These are phyloP conservation scores for Ensete ventricosum DNA, from an alignment of 176 grass and related monocot species.

Conservation along the genomic window DNA sequence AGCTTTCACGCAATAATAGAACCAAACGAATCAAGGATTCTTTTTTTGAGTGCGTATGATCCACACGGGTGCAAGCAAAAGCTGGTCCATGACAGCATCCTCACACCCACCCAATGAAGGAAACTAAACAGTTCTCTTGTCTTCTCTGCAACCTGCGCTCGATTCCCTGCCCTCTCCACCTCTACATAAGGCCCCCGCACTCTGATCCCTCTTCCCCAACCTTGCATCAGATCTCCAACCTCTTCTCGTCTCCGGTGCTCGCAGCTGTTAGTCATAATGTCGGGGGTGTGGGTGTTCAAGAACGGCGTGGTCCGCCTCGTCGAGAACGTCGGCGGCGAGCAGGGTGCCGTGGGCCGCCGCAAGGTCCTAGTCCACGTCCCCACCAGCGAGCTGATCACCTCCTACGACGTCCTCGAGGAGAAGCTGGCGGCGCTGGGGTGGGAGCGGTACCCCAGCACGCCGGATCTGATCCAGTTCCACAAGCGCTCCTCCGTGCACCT, in stretches of 20 bases:
- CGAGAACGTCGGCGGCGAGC: neutral
- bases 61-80: too few relatives aligned
- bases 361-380: neutral
- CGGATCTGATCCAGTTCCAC: conserved; percentile 7
- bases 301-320: neutral
- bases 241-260: too few relatives aligned
- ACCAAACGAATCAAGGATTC: too few relatives aligned
- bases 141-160: neutral
- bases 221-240: too few relatives aligned
- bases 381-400: conserved; percentile 4
- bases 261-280: neutral
- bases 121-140: too few relatives aligned
- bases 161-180: neutral
- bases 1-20: too few relatives aligned
- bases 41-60: too few relatives aligned
- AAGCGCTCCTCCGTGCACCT: neutral
- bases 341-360: neutral
- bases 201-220: too few relatives aligned
- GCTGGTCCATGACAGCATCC: too few relatives aligned
- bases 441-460: conserved; percentile 3
- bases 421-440: neutral
- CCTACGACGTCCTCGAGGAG: neutral
- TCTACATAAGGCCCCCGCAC: neutral
- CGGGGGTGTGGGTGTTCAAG: conserved; percentile 4
- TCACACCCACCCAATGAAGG: too few relatives aligned